Conservation (phyloP, 2,329 filamentous ascomycete genomes). For the Fusarium redolens region DNA sequence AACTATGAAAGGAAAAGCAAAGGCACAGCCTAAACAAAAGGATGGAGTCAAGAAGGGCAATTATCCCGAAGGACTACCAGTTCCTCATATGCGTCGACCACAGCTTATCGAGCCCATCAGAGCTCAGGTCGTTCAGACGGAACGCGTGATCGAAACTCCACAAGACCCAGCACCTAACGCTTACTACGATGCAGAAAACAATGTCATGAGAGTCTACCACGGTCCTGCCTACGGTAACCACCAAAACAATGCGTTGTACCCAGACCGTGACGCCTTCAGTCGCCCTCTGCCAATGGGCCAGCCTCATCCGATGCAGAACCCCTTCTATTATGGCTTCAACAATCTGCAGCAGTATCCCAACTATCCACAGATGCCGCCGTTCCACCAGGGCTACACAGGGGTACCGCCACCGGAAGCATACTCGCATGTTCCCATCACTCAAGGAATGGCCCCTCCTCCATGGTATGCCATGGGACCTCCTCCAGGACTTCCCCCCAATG, state of each 20-base stretch:
- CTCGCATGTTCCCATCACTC: constrained; percentile 46
- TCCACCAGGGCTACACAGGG: constrained; percentile 15
- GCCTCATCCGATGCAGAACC: constrained; percentile 57
- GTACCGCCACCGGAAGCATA: constrained; percentile 31
- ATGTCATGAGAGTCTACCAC: constrained; percentile 67
- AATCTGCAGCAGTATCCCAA: constrained; percentile 36
- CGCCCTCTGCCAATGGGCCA: constrained; percentile 55
- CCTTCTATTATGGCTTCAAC: constrained; percentile 56
- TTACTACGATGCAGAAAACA: constrained; percentile 65
- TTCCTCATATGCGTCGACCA: constrained; percentile 51
- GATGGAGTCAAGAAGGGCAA: constrained; percentile 36
- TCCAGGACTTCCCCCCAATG: constrained; percentile 19
- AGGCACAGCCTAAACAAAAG: constrained; percentile 25
- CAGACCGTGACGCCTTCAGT: constrained; percentile 49
- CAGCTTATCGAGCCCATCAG: constrained; percentile 61
- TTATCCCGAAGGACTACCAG: constrained; percentile 46
- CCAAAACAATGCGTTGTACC: constrained; percentile 58
- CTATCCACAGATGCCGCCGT: constrained; percentile 35
- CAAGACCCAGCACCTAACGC: constrained; percentile 69
- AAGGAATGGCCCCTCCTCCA: constrained; percentile 42
- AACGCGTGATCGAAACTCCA: constrained; percentile 64
- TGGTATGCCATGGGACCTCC: constrained; percentile 41
- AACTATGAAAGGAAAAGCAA: constrained; percentile 18
- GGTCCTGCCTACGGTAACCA: constrained; percentile 66
- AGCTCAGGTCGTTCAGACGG: constrained; percentile 63